These are phyloP conservation scores for Oryza meyeriana DNA, from an alignment of 176 grass and related monocot genomes.

Conservation along the genomic window DNA sequence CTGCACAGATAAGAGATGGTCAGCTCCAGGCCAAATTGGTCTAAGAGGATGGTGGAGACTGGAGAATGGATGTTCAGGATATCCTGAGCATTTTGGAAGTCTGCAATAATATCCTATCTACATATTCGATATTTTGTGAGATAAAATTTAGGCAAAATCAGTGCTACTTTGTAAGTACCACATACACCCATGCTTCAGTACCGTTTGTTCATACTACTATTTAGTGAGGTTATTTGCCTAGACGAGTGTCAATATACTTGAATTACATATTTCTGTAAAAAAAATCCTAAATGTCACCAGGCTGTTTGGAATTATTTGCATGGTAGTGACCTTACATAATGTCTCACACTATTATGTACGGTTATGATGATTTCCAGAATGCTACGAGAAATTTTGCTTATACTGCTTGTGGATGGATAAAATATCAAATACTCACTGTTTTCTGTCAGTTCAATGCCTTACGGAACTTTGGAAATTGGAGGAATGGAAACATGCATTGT, in stretches of 20 bases:
- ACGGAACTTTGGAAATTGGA: not conserved
- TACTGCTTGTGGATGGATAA: not conserved
- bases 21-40: constrained; percentile 49
- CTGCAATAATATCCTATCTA: not conserved
- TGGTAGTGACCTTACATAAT: not conserved
- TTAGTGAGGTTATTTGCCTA: constrained; percentile 13
- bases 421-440: not conserved
- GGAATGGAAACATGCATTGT: no score
- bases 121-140: not conserved
- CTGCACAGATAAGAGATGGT: constrained; percentile 75
- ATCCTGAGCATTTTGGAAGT: not conserved
- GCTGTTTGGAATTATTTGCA: not conserved
- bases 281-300: not conserved
- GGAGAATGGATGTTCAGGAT: not conserved
- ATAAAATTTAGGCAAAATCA: not conserved
- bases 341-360: not conserved
- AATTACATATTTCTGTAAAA: constrained; percentile 7
- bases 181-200: not conserved
- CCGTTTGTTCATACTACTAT: constrained; percentile 18
- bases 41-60: not conserved
- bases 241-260: not conserved
- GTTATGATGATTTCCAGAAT: not conserved
- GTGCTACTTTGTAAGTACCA: constrained; percentile 10
- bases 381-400: no score
- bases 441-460: not conserved